Evolutionary conservation across 2,329 filamentous ascomycete genomes (phyloP), one percentile per base, ranked within the genome.

Genomic region (Penicillium sclerotiorum): DNA sequence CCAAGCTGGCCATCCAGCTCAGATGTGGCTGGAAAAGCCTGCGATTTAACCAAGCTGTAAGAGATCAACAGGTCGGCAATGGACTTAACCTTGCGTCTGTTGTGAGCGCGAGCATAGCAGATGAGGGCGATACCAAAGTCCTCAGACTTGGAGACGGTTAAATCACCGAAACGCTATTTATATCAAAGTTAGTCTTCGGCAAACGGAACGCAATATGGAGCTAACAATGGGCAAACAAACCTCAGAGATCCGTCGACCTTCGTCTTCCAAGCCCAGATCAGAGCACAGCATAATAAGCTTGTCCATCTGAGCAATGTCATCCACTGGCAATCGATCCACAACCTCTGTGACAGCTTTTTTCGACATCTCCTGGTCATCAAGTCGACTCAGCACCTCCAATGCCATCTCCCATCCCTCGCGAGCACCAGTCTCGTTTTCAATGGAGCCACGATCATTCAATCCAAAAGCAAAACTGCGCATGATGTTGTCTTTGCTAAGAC

Each of bases 321-420:
- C 80, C 17, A 93, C 79, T 32, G 86, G 79, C n/a, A 97, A 77
- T 18, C 86, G 78, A 47, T 87, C 82, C 36, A 96, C 78, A 53
- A 96, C 75, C 51, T 87, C 82, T 33, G 85, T 81, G 9, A 96
- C 88, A 51, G 86, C 86, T 56, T 87, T 82, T 64, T 89, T 86
- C 7, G 89, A 89, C 42, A 83, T 81, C 41, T 83, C 78, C 1
- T 81, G 77, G 51, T 91, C 85, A 64, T 95, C 88, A 66, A 97
- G 81, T 46, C 93, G 84, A 8, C 88, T 89, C 38, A 96, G 78
- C 9, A 96, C 82, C 52, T 90, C 84, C 36, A 96, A 85, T 0
- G 91, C 88, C 64, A 96, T 74, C 73, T 96, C 90, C 93, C 93
- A 97, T 8, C 93, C 92, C 60, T 92, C 86, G 30, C 80, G 77